A percentile compares a stretch with the other conserved stretches of the same genome.
phyloP scores from a whole-genome alignment of 2,329 filamentous ascomycete genomes.

The Chaetomiaceae sp. region DNA sequence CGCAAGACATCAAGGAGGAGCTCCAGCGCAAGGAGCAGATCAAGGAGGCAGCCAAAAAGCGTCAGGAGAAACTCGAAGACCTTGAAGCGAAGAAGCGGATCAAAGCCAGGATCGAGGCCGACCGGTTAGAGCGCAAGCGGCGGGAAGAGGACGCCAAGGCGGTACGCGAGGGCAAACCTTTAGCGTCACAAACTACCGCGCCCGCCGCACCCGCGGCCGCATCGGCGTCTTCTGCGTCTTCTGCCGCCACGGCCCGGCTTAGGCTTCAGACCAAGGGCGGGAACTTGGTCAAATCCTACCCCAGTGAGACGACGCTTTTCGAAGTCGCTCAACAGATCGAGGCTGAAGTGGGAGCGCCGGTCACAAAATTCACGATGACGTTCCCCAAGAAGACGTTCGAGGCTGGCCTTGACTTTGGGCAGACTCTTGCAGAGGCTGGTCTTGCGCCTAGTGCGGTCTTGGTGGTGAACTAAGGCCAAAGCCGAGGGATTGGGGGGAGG shows the following conservation, averaged over 20 bases:
- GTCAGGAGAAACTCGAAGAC: slow-evolving; percentile 81
- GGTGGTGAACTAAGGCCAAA: slow-evolving; percentile 59
- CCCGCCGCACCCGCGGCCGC: slow-evolving; percentile 46
- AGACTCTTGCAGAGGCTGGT: slow-evolving; percentile 89
- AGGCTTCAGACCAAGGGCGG: slow-evolving; percentile 72
- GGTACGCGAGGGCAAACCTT: slow-evolving; percentile 68
- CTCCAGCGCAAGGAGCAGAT: slow-evolving; percentile 82
- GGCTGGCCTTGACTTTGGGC: slow-evolving; percentile 69
- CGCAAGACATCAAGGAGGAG: slow-evolving; percentile 85
- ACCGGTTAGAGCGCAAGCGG: slow-evolving; percentile 82
- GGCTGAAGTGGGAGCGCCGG: slow-evolving; percentile 64
- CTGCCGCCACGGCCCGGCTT: slow-evolving; percentile 71
- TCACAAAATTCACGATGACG: slow-evolving; percentile 75
- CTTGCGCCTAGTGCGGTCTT: slow-evolving; percentile 87
- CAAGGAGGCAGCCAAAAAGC: slow-evolving; percentile 84
- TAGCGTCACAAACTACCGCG: slow-evolving; percentile 30
- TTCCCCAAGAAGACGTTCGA: slow-evolving; percentile 81
- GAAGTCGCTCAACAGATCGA: slow-evolving; percentile 78
- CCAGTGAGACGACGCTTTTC: slow-evolving; percentile 86
- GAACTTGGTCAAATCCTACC: slow-evolving; percentile 80
- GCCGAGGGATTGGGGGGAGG: neutral
- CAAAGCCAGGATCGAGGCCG: slow-evolving; percentile 88
- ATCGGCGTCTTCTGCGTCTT: slow-evolving; percentile 52
- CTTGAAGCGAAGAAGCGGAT: slow-evolving; percentile 82
- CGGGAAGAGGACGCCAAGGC: slow-evolving; percentile 86